These are phyloP conservation scores for Rhypophila decipiens DNA, from an alignment of 495 filamentous ascomycete species.

Conservation along the genomic window DNA sequence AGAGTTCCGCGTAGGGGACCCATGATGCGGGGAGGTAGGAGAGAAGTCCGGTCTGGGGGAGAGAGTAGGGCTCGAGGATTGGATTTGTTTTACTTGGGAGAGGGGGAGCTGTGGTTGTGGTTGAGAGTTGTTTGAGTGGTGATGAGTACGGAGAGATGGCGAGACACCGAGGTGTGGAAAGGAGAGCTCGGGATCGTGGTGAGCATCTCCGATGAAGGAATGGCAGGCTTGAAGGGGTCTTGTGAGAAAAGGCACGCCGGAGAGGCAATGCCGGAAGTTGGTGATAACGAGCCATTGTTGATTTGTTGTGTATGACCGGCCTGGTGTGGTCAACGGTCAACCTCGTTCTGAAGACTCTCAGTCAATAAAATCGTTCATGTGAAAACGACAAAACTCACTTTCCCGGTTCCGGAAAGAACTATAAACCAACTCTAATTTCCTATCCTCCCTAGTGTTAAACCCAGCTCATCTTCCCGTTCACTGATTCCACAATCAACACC, in stretches of 20 bases:
- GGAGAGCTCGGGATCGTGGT: neutral
- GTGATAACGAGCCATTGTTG: constrained; percentile 11
- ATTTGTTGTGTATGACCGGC: too few relatives aligned
- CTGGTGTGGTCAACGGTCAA: too few relatives aligned
- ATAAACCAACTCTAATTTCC: too few relatives aligned
- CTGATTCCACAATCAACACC: too few relatives aligned
- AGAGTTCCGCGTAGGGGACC: constrained; percentile 90
- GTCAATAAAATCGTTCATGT: too few relatives aligned
- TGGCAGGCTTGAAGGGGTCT: neutral
- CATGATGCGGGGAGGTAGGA: constrained; percentile 67
- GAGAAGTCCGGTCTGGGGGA: constrained; percentile 70
- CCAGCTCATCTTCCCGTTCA: too few relatives aligned
- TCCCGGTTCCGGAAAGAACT: too few relatives aligned
- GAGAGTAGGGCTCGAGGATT: constrained; percentile 43
- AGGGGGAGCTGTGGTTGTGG: neutral
- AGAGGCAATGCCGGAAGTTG: constrained; percentile 8
- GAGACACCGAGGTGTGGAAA: constrained; percentile 10
- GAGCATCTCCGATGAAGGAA: neutral
- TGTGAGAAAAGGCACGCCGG: constrained; percentile 11
- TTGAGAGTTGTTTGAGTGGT: constrained; percentile 17
- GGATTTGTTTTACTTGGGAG: constrained; percentile 4
- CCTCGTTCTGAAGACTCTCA: too few relatives aligned
- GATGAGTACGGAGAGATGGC: constrained; percentile 7
- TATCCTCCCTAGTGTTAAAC: too few relatives aligned
- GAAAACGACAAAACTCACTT: too few relatives aligned